Percentiles rank a stretch among this genome's conserved stretches.
Conservation (phyloP, 2,329 filamentous ascomycete genomes). For the Ilyonectria sp. region DNA sequence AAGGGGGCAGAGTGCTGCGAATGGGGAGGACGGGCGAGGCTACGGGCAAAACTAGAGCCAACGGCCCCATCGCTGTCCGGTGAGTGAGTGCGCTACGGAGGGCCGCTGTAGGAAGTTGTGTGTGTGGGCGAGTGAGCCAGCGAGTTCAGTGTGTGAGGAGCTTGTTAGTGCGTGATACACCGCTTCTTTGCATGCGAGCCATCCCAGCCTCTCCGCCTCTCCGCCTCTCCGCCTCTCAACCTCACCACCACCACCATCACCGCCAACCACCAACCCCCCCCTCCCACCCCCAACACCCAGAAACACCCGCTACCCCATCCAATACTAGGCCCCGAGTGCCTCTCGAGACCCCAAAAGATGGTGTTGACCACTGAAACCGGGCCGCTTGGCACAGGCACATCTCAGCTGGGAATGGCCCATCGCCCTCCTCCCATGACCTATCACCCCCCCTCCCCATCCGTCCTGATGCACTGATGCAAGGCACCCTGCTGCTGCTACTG, state of each 20-base stretch:
- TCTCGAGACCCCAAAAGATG: slow-evolving; percentile 9
- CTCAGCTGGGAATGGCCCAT: slow-evolving; percentile 37
- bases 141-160: slow-evolving; percentile 10
- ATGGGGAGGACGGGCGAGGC: slow-evolving; percentile 1
- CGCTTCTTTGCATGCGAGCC: slow-evolving; percentile 22
- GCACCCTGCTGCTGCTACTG: slow-evolving; percentile 28
- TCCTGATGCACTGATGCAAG: slow-evolving; percentile 46
- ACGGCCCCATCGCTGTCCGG: not conserved
- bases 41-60: not conserved
- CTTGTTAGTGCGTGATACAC: slow-evolving; percentile 24
- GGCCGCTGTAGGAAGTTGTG: not conserved
- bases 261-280: slow-evolving; percentile 10
- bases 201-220: slow-evolving; percentile 21
- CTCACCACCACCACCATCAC: not conserved
- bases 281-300: not conserved
- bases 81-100: slow-evolving; percentile 6
- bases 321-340: slow-evolving; percentile 5
- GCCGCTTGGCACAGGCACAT: slow-evolving; percentile 32
- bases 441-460: slow-evolving; percentile 17
- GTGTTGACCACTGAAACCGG: slow-evolving; percentile 35
- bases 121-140: not conserved
- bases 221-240: not conserved
- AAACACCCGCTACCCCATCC: slow-evolving; percentile 6
- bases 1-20: not conserved
- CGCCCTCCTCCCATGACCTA: not conserved